Percentiles rank a stretch among this genome's conserved stretches.
phyloP scores from a whole-genome alignment of 108 stramenopile genomes.

The Discostella stelligeroides region DNA sequence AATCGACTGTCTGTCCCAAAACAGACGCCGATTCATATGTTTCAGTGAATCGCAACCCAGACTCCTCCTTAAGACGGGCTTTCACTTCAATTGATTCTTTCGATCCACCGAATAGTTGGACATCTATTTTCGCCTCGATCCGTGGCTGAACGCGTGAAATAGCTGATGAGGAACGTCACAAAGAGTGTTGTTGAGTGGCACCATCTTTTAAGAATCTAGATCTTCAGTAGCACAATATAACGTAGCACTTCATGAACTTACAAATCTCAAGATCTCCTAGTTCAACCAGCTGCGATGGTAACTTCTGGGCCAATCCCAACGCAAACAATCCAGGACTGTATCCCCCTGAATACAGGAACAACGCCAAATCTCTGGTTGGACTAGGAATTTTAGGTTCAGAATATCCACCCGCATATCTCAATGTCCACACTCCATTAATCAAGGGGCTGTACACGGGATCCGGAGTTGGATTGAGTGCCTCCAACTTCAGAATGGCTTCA shows the following conservation, averaged over 20 bases:
- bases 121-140: constrained; percentile 69
- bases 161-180: too few relatives aligned
- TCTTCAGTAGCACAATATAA: background rate
- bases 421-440: constrained; percentile 83
- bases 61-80: constrained; percentile 54
- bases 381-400: constrained; percentile 63
- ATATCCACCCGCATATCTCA: constrained; percentile 75
- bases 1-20: too few relatives aligned
- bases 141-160: constrained; percentile 80
- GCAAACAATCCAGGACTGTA: constrained; percentile 81
- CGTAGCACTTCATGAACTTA: constrained; percentile 1
- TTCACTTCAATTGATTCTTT: constrained; percentile 37
- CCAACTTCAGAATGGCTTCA: constrained; percentile 67
- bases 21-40: too few relatives aligned
- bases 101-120: constrained; percentile 48
- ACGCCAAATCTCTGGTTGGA: constrained; percentile 75
- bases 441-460: constrained; percentile 65
- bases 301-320: constrained; percentile 60
- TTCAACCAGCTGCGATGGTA: constrained; percentile 64
- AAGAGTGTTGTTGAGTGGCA: background rate
- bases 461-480: constrained; percentile 73
- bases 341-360: constrained; percentile 77
- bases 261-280: constrained; percentile 73
- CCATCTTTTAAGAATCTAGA: background rate
- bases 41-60: too few relatives aligned